Percentiles rank a stretch among this genome's conserved stretches.
Conservation (phyloP, 169 alveolate genomes). For the Eimeria brunetti region DNA sequence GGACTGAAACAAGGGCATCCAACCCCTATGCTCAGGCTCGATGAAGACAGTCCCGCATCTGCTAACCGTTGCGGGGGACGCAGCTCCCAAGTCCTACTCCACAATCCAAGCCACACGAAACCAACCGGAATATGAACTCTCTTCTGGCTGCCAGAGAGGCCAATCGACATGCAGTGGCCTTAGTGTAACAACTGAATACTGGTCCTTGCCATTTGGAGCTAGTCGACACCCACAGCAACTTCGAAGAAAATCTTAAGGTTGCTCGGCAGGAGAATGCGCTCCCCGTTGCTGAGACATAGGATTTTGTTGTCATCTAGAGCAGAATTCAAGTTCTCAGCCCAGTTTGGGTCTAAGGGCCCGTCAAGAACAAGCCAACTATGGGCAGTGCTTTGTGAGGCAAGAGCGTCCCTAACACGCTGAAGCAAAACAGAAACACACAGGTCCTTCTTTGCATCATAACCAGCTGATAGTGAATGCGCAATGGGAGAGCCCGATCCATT, state of each 20-base stretch:
- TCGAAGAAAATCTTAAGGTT: constrained; percentile 95
- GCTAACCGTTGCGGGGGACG: constrained; percentile 94
- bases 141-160: background rate
- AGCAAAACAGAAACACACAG: constrained; percentile 28
- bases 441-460: background rate
- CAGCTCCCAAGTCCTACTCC: constrained; percentile 91
- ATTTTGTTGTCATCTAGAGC: constrained; percentile 97
- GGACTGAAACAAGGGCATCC: constrained; percentile 93
- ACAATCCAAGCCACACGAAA: constrained; percentile 76
- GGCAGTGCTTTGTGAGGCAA: constrained; percentile 83
- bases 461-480: background rate
- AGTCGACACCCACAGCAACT: constrained; percentile 83
- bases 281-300: constrained; percentile 94
- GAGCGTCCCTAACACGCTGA: constrained; percentile 67
- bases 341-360: constrained; percentile 98
- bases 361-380: constrained; percentile 96
- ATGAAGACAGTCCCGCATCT: constrained; percentile 93
- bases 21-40: constrained; percentile 92
- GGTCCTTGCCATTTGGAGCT: background rate
- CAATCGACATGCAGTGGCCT: background rate
- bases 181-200: background rate
- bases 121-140: background rate
- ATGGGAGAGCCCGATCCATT: constrained; percentile 37
- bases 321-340: constrained; percentile 97
- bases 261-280: constrained; percentile 94